A percentile compares a stretch with the other conserved stretches of the same genome.
Evolutionary conservation across 305 asterid genomes (phyloP).

Genomic region (Fraxinus nigra): DNA sequence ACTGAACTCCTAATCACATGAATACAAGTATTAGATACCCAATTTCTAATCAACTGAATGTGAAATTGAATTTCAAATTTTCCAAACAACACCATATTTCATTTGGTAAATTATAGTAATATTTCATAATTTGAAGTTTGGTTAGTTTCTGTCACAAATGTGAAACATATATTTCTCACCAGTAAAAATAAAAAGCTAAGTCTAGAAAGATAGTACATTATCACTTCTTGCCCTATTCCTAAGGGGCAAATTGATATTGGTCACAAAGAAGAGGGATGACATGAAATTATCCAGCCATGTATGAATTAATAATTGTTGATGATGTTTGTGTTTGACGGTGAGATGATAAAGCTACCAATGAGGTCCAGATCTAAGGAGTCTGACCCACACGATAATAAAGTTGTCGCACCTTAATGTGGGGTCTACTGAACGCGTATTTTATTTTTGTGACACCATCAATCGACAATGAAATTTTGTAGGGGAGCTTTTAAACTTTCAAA

Average conservation of each 20-base stretch:
- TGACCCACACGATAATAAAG: neutral
- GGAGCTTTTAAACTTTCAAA: too few species aligned
- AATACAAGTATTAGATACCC: neutral
- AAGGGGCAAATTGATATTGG: slow-evolving; percentile 9
- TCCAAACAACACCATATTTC: neutral
- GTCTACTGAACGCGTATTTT: neutral
- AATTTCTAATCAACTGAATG: neutral
- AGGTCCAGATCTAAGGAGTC: neutral
- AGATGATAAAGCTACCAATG: neutral
- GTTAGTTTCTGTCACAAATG: neutral
- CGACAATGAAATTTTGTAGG: too few species aligned
- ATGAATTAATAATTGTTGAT: neutral
- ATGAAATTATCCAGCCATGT: neutral
- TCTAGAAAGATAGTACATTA: neutral
- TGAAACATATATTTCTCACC: neutral
- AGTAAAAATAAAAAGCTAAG: neutral
- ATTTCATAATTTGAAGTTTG: neutral
- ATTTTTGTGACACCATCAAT: too few species aligned
- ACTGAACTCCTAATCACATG: neutral
- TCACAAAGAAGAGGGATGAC: slow-evolving; percentile 6
- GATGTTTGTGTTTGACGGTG: neutral
- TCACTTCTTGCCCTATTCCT: neutral
- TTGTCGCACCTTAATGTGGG: neutral
- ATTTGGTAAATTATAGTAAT: neutral
- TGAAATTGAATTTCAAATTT: neutral